These are phyloP conservation scores for Talaromyces amestolkiae DNA, from an alignment of 2,329 filamentous ascomycete species.

Conservation along the genomic window DNA sequence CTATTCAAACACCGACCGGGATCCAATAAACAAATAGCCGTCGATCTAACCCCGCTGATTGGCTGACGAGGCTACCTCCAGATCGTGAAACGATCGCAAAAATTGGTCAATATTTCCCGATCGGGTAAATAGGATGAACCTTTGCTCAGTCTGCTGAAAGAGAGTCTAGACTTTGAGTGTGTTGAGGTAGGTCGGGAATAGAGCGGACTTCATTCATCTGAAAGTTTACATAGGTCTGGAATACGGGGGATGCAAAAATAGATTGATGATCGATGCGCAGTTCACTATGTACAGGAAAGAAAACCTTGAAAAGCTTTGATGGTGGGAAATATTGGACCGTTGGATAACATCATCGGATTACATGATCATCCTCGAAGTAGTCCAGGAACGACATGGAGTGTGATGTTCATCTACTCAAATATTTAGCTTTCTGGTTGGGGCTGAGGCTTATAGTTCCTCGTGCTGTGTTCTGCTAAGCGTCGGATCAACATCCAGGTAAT, in stretches of 20 bases:
- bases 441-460: not conserved
- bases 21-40: not conserved
- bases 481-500: not conserved
- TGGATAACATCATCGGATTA: not conserved
- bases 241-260: not conserved
- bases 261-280: not conserved
- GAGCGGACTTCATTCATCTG: not conserved
- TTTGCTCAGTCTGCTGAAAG: not conserved
- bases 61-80: not conserved
- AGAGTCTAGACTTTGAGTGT: not conserved
- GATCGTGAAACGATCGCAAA: conserved; percentile 3
- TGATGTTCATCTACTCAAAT: too few relatives aligned
- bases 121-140: not conserved
- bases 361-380: not conserved
- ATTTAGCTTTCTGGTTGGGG: not conserved
- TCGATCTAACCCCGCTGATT: not conserved
- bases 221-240: too few relatives aligned
- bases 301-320: not conserved
- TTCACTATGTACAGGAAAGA: too few relatives aligned
- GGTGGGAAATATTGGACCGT: not conserved
- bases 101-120: not conserved
- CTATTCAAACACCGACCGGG: not conserved
- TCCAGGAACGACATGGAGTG: not conserved
- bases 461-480: not conserved
- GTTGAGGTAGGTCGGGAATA: not conserved